A percentile compares a stretch with the other conserved stretches of the same genome.
phyloP scores from a whole-genome alignment of 164 flowering plant genomes.

The Liriodendron chinense region DNA sequence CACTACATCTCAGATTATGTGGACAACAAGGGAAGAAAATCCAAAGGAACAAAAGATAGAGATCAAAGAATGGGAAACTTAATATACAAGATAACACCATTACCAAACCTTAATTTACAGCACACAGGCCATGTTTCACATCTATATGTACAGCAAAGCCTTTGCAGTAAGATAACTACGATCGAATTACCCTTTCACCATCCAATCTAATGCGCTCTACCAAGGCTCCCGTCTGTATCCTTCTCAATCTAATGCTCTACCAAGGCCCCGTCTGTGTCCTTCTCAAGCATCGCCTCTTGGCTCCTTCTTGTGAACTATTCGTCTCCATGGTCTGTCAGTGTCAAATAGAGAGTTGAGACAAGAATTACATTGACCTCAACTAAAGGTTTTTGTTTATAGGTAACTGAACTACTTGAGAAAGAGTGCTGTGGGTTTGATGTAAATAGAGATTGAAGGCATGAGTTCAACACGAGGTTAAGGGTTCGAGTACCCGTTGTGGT shows the following conservation, averaged over 20 bases:
- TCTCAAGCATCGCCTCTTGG: conserved; percentile 57
- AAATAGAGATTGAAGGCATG: not conserved
- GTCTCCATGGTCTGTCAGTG: conserved; percentile 53
- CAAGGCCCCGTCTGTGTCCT: conserved; percentile 73
- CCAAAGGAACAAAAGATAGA: not conserved
- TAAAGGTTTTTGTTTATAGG: not conserved
- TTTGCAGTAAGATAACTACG: not conserved
- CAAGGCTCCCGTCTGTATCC: conserved; percentile 54
- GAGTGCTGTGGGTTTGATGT: not conserved
- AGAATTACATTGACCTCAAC: no score
- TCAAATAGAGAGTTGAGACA: not conserved
- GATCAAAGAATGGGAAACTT: conserved; percentile 14
- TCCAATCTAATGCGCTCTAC: conserved; percentile 26
- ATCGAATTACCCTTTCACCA: not conserved
- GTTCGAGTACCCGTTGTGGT: no score
- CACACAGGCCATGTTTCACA: conserved; percentile 10
- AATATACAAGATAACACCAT: conserved; percentile 9
- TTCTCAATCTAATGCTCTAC: conserved; percentile 28
- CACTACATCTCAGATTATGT: not conserved
- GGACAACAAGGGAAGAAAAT: not conserved
- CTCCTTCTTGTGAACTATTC: conserved; percentile 40
- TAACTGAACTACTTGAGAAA: not conserved
- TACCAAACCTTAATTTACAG: conserved; percentile 8
- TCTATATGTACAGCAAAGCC: conserved; percentile 31
- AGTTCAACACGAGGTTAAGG: no score